Conservation (phyloP, 202 grass and related monocot species). For the Carex sylvatica region DNA sequence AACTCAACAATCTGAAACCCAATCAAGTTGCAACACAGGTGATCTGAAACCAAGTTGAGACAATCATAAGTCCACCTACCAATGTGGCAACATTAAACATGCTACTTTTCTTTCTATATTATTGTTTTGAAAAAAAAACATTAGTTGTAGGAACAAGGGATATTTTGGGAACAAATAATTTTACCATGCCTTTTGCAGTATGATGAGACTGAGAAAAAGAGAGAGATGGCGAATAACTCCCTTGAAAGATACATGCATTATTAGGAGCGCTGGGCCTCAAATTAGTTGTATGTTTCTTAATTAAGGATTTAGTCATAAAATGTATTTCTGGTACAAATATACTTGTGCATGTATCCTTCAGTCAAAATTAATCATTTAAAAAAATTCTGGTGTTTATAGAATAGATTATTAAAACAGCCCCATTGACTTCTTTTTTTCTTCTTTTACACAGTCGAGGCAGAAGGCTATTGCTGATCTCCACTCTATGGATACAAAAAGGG, state of each 20-base stretch:
- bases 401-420: not conserved
- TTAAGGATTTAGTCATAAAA: constrained; percentile 11
- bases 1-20: not conserved
- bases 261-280: constrained; percentile 97
- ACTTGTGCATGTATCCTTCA: not conserved
- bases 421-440: not conserved
- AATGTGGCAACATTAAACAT: too few relatives aligned
- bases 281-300: constrained; percentile 63
- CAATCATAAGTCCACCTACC: too few relatives aligned
- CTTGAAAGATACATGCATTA: constrained; percentile 98
- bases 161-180: not conserved
- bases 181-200: constrained; percentile 43
- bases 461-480: constrained; percentile 76
- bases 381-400: not conserved
- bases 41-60: not conserved
- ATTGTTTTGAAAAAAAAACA: not conserved
- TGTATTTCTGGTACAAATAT: not conserved
- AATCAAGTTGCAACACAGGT: not conserved
- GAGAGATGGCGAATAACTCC: constrained; percentile 95
- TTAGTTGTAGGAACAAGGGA: not conserved
- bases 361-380: not conserved
- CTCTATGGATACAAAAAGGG: constrained; percentile 69
- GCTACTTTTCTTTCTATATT: not conserved
- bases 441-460: constrained; percentile 70
- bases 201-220: constrained; percentile 81